Conservation (phyloP, 2,329 filamentous ascomycete genomes). For the Epichloe elymi region DNA sequence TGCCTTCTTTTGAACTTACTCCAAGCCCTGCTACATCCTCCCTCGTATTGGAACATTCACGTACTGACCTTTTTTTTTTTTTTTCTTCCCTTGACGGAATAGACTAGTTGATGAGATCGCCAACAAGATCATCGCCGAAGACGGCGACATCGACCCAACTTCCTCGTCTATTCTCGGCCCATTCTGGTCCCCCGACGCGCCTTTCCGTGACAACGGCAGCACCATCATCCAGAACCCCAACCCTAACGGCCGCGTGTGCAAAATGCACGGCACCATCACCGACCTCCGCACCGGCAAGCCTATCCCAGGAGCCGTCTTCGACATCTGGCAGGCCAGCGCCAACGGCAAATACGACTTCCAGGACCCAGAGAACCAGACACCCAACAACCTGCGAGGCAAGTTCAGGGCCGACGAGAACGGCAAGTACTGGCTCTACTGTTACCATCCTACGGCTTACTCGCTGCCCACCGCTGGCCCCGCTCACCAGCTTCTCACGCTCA, state of each 20-base stretch:
- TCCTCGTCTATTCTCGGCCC: slow-evolving; percentile 65
- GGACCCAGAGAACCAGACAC: slow-evolving; percentile 55
- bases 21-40: not conserved
- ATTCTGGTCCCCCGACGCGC: slow-evolving; percentile 65
- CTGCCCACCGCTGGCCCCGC: slow-evolving; percentile 49
- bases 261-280: slow-evolving; percentile 56
- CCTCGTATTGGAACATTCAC: not conserved
- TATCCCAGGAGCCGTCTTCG: slow-evolving; percentile 55
- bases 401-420: slow-evolving; percentile 59
- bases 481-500: slow-evolving; percentile 27
- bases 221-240: slow-evolving; percentile 51
- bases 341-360: slow-evolving; percentile 70
- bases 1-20: not conserved
- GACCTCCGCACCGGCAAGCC: slow-evolving; percentile 53
- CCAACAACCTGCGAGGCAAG: slow-evolving; percentile 67
- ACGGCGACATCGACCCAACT: slow-evolving; percentile 50
- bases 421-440: slow-evolving; percentile 62
- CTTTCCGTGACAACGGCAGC: slow-evolving; percentile 54
- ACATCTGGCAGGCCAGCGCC: slow-evolving; percentile 66
- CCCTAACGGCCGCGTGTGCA: slow-evolving; percentile 44
- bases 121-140: slow-evolving; percentile 49
- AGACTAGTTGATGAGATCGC: slow-evolving; percentile 49
- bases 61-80: not conserved
- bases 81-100: not conserved
- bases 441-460: slow-evolving; percentile 60